Conservation (phyloP, 805 yeast species). For the Limtongozyma cylindracea region DNA sequence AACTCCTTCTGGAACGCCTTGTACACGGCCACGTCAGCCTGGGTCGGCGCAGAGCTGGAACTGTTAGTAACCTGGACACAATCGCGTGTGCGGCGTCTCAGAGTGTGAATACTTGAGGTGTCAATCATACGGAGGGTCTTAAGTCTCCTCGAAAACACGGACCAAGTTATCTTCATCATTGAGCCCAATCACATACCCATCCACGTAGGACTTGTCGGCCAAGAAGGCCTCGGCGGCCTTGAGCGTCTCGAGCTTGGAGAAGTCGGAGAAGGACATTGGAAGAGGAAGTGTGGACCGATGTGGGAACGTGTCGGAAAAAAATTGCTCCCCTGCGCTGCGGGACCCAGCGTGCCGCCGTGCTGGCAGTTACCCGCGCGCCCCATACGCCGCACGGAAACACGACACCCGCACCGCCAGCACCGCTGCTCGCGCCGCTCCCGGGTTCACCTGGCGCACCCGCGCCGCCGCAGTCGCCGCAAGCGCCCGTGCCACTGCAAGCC, state of each 20-base stretch:
- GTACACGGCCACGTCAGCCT: slow-evolving; percentile 88
- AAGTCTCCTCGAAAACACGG: slow-evolving; percentile 94
- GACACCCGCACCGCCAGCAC: no score
- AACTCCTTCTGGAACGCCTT: slow-evolving; percentile 77
- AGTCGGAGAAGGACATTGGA: slow-evolving; percentile 53
- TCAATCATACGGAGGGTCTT: slow-evolving; percentile 93
- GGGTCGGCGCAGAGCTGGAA: slow-evolving; percentile 66
- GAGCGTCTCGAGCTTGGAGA: slow-evolving; percentile 42
- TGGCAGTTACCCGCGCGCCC: no score
- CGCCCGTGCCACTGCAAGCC: no score
- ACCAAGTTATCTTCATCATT: slow-evolving; percentile 65
- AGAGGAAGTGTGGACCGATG: no score
- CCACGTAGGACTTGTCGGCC: slow-evolving; percentile 83
- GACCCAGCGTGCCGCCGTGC: no score
- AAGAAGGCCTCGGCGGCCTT: slow-evolving; percentile 59
- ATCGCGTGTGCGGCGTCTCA: slow-evolving; percentile 6
- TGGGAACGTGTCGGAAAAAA: no score
- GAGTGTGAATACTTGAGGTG: slow-evolving; percentile 19
- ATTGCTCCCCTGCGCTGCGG: no score
- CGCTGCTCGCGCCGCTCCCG: no score
- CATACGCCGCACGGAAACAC: no score
- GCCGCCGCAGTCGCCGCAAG: no score
- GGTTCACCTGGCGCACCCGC: no score
- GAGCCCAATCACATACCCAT: slow-evolving; percentile 76
- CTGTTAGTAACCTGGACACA: slow-evolving; percentile 1